Percentiles rank a stretch among this genome's conserved stretches.
phyloP scores from a whole-genome alignment of 345 rosid species.

The Hibiscus syriacus region DNA sequence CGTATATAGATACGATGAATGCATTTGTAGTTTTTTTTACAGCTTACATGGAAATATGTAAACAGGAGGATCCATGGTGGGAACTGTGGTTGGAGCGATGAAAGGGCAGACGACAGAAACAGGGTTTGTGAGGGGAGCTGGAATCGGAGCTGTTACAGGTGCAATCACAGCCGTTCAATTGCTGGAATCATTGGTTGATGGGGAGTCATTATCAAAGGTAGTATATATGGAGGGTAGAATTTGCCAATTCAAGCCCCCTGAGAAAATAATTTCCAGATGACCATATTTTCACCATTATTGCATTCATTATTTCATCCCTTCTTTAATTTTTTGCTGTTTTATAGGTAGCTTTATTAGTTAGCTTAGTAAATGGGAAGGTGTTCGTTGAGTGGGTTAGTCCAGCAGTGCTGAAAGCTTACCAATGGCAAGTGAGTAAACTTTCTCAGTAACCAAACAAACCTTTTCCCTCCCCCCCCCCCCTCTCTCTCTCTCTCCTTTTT shows the following conservation, averaged over 20 bases:
- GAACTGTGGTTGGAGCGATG: slow-evolving; percentile 55
- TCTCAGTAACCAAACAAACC: background rate
- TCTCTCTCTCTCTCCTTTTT: too few relatives aligned
- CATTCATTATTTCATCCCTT: background rate
- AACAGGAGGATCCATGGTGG: slow-evolving; percentile 70
- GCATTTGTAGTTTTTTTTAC: too few relatives aligned
- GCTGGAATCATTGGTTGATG: slow-evolving; percentile 38
- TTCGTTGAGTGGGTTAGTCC: slow-evolving; percentile 75
- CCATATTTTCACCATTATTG: background rate
- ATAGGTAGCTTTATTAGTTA: slow-evolving; percentile 54
- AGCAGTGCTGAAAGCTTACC: slow-evolving; percentile 76
- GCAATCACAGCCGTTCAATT: slow-evolving; percentile 61
- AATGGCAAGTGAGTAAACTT: slow-evolving; percentile 69
- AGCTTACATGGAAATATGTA: too few relatives aligned
- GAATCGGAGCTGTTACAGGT: slow-evolving; percentile 66
- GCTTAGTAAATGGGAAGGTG: slow-evolving; percentile 65
- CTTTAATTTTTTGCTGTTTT: background rate
- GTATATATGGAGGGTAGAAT: background rate
- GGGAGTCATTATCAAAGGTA: slow-evolving; percentile 70
- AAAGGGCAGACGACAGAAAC: slow-evolving; percentile 89
- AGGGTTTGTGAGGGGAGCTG: slow-evolving; percentile 56
- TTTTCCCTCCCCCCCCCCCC: too few relatives aligned
- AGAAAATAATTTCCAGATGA: background rate
- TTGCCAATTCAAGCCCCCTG: background rate
- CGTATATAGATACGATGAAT: too few relatives aligned